These are phyloP conservation scores for Hebeloma cylindrosporum DNA, from an alignment of 768 basidiomycete species.

Conservation along the genomic window DNA sequence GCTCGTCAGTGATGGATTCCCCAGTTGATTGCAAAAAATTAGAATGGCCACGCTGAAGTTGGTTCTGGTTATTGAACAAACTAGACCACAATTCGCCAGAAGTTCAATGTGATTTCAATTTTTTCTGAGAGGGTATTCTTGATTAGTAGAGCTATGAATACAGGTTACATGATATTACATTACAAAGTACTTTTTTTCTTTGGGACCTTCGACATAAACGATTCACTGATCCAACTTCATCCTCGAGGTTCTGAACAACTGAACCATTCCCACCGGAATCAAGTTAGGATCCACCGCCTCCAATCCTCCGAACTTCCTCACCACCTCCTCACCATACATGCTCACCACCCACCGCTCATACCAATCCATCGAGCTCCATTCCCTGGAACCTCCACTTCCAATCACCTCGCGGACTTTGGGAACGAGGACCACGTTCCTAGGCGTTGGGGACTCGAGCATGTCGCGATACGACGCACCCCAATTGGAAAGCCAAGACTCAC, in stretches of 20 bases:
- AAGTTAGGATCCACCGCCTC: slow-evolving; percentile 39
- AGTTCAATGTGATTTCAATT: too few relatives aligned
- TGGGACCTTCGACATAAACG: too few relatives aligned
- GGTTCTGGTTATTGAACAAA: too few relatives aligned
- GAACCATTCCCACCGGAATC: slow-evolving; percentile 43
- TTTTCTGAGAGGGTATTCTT: too few relatives aligned
- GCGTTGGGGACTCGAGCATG: slow-evolving; percentile 20
- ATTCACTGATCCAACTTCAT: slow-evolving; percentile 33
- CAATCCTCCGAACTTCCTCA: slow-evolving; percentile 39
- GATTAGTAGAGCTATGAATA: too few relatives aligned
- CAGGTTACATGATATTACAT: too few relatives aligned
- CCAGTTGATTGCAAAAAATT: too few relatives aligned
- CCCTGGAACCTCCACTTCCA: neutral
- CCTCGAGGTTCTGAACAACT: slow-evolving; percentile 36
- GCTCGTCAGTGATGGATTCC: too few relatives aligned
- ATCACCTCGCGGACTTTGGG: slow-evolving; percentile 15
- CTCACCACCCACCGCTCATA: slow-evolving; percentile 38
- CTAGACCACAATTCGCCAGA: too few relatives aligned
- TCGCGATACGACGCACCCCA: slow-evolving; percentile 26
- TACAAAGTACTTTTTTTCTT: too few relatives aligned
- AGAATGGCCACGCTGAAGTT: too few relatives aligned
- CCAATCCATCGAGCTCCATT: slow-evolving; percentile 22
- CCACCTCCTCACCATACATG: slow-evolving; percentile 39
- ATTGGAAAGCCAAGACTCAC: slow-evolving; percentile 20
- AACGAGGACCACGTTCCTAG: neutral